Percentiles rank a stretch among this genome's conserved stretches.
phyloP scores from a whole-genome alignment of 805 yeast genomes.

The Candida vartiovaarae region DNA sequence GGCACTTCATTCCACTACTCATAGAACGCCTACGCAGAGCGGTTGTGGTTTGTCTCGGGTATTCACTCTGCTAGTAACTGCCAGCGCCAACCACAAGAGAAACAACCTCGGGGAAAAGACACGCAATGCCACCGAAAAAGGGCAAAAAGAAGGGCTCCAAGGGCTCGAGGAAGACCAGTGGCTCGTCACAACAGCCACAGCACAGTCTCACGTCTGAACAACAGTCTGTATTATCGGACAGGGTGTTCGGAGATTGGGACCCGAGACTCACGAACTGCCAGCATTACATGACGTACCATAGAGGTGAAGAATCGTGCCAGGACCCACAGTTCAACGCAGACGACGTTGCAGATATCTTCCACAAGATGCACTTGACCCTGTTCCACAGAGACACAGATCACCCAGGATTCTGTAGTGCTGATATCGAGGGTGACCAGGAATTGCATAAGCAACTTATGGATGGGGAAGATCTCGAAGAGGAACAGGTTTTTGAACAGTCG shows the following conservation, averaged over 20 bases:
- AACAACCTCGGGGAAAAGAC: too few species aligned
- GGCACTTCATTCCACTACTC: too few species aligned
- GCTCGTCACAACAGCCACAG: neutral
- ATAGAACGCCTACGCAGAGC: too few species aligned
- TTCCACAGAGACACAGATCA: constrained; percentile 7
- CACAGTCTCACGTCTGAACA: too few species aligned
- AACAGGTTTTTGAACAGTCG: constrained; percentile 21
- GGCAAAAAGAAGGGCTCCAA: constrained; percentile 16
- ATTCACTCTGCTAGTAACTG: too few species aligned
- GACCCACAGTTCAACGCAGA: neutral
- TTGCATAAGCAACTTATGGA: neutral
- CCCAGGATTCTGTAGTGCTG: constrained; percentile 8
- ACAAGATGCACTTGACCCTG: constrained; percentile 2
- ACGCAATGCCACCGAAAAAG: constrained; percentile 11
- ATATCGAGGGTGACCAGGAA: neutral
- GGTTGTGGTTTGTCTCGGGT: too few species aligned
- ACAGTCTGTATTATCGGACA: too few species aligned
- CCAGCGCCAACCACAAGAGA: too few species aligned
- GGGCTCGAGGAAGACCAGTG: constrained; percentile 14
- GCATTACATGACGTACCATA: constrained; percentile 7
- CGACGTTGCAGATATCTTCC: constrained; percentile 1
- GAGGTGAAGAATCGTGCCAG: constrained; percentile 2
- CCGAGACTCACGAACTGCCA: constrained; percentile 9
- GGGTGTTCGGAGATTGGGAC: constrained; percentile 8
- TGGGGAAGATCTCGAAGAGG: constrained; percentile 13